A percentile compares a stretch with the other conserved stretches of the same genome.
phyloP scores from a whole-genome alignment of 306 rosid genomes.

The Nissolia schottii region DNA sequence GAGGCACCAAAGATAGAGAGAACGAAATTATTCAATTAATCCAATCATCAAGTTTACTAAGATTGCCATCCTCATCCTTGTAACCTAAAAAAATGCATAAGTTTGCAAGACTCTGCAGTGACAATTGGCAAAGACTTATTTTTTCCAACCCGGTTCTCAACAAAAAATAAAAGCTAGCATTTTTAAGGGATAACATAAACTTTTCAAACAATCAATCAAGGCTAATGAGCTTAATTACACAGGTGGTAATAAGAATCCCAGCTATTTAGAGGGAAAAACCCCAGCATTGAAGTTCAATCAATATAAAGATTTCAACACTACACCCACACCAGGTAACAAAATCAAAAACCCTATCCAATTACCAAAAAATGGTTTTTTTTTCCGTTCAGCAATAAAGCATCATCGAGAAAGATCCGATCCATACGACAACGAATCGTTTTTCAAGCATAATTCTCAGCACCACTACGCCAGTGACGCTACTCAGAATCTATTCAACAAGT shows the following conservation, averaged over 20 bases:
- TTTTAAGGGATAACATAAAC: not conserved
- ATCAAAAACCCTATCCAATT: not conserved
- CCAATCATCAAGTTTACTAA: not conserved
- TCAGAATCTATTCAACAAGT: not conserved
- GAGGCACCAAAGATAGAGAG: not conserved
- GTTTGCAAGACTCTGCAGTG: not conserved
- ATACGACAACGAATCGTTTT: not conserved
- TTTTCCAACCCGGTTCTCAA: not conserved
- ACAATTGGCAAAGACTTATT: not conserved
- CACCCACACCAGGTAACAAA: not conserved
- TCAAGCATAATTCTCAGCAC: not conserved
- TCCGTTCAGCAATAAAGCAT: not conserved
- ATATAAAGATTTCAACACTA: not conserved
- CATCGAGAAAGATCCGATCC: not conserved
- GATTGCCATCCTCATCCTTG: not conserved
- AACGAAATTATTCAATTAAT: not conserved
- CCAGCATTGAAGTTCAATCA: not conserved
- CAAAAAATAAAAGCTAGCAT: not conserved
- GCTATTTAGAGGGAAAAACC: not conserved
- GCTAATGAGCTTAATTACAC: not conserved
- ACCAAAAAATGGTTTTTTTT: not conserved
- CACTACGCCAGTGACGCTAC: not conserved
- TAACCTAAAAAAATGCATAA: not conserved
- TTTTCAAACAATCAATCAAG: not conserved
- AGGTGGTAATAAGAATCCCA: not conserved